Base-by-base conservation (phyloP, 768 basidiomycete genomes). In the Suillus luteus region DNA sequence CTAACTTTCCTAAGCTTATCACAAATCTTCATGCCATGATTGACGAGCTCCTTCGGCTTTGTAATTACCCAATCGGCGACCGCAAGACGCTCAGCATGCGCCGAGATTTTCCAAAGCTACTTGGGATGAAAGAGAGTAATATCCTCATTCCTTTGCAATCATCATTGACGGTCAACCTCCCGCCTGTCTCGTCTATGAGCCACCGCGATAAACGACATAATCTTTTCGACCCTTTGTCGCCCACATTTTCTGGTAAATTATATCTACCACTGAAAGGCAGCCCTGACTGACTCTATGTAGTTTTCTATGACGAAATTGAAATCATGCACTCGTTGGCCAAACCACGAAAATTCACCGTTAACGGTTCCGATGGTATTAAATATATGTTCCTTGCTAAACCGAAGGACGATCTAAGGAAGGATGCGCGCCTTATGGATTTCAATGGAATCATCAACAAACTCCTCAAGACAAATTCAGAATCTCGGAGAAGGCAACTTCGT, bases 401-500 rank as follows among this genome's bases (percentile, higher is more conserved):
- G 9, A 94, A 95, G 75, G 97, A 99, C 73, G 97, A 99, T 76
- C 81, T 99, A 38, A 85, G 97, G 44, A 99, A 99, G 79, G 97
- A 99, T 70, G 96, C 95, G 0, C 85, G 97, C 6, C 76, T 99
- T 61, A 99, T 99, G 96, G 97, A 99, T 72, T 93, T 99, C 77
- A 96, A 98, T 71, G 86, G 92, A 3, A 95, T 99, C 76, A 95
- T 99, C 77, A 99, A 98, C 77, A 98, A 96, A 73, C 78, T 99
- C 8, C 81, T 99, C 60, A 96, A 96, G 73, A 87, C 92, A 6
- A 94, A 96, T 69, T 94, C 95, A 0, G 96, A 98, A 64, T 94
- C 96, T 33, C 86, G 97, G 68, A 82, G 92, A 64, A 83, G 97
- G 37, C 92, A 95, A 63, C 86, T 99, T 48, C 89, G 96, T 96